These are phyloP conservation scores for Colletotrichum liriopes DNA, from an alignment of 2,329 filamentous ascomycete species.

Conservation along the genomic window DNA sequence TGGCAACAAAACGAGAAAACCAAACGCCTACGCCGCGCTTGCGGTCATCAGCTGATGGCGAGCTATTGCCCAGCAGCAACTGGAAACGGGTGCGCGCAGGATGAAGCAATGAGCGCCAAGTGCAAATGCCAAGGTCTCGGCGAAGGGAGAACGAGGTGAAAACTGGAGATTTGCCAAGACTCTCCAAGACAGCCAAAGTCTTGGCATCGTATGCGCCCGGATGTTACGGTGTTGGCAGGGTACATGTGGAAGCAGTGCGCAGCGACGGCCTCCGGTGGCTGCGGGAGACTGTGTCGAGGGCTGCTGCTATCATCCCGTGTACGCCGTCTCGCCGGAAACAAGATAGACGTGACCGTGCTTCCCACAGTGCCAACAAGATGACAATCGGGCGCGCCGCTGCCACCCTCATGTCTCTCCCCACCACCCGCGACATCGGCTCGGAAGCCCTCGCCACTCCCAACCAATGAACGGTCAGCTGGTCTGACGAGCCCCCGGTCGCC, in stretches of 20 bases:
- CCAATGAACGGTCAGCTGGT: conserved; percentile 31
- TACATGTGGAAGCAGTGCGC: conserved; percentile 16
- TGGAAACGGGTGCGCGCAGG: conserved; percentile 38
- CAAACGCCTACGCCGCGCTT: conserved; percentile 21
- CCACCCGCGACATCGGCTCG: conserved; percentile 39
- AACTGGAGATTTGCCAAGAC: conserved; percentile 42
- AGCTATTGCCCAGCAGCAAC: conserved; percentile 33
- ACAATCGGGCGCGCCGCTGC: background rate
- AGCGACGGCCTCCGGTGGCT: background rate
- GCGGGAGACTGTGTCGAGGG: background rate
- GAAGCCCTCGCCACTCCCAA: conserved; percentile 31
- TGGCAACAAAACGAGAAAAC: background rate
- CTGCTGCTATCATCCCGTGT: background rate
- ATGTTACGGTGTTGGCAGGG: conserved; percentile 40
- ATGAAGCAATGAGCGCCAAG: conserved; percentile 41
- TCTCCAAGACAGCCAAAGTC: conserved; percentile 42
- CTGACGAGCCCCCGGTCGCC: conserved; percentile 37
- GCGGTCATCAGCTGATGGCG: conserved; percentile 39
- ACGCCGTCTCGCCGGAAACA: rapidly evolving
- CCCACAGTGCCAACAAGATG: conserved; percentile 1
- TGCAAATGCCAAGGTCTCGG: conserved; percentile 36
- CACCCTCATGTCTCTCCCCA: conserved; percentile 18
- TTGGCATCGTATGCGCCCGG: conserved; percentile 43
- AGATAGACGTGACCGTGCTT: background rate
- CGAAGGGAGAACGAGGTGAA: conserved; percentile 35